A percentile compares a stretch with the other conserved stretches of the same genome.
phyloP scores from a whole-genome alignment of 2,329 filamentous ascomycete genomes.

The Rutstroemia sp. region DNA sequence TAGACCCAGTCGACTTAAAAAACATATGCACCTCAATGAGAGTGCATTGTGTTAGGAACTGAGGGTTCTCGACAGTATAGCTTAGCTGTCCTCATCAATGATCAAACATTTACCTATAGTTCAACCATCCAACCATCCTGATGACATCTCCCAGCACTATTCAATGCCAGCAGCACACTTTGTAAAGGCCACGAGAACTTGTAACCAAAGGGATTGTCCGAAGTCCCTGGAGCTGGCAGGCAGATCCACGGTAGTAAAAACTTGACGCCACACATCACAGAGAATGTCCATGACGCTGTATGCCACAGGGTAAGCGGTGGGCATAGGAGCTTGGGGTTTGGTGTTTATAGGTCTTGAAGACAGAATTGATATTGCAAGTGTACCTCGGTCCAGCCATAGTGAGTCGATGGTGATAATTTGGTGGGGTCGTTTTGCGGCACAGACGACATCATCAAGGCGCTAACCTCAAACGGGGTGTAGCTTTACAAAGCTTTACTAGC shows the following conservation, averaged over 20 bases:
- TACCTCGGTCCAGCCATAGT: conserved; percentile 5
- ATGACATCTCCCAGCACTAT: conserved; percentile 79
- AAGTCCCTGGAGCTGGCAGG: conserved; percentile 62
- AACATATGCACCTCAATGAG: too few species aligned
- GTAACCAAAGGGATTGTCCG: conserved; percentile 86
- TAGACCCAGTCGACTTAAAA: too few species aligned
- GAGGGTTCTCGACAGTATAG: conserved; percentile 26
- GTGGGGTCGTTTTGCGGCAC: too few species aligned
- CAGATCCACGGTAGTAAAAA: conserved; percentile 68
- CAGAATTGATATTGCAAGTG: neutral
- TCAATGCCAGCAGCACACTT: conserved; percentile 79
- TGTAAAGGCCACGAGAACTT: conserved; percentile 66
- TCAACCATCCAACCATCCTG: conserved; percentile 65
- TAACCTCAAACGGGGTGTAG: conserved; percentile 1
- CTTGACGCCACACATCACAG: conserved; percentile 45
- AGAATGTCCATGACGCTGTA: conserved; percentile 52
- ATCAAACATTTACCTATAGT: too few species aligned
- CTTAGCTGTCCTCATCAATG: conserved; percentile 76
- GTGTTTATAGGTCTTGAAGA: neutral
- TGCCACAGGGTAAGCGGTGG: conserved; percentile 47
- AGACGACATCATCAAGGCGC: neutral
- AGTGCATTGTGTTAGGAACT: too few species aligned
- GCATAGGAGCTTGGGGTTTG: conserved; percentile 35
- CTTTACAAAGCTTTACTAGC: conserved; percentile 1
- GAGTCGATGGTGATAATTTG: neutral